Evolutionary conservation across 495 filamentous ascomycete genomes (phyloP), one percentile per base, ranked within the genome.

Genomic region (Penicillium alfredii): DNA sequence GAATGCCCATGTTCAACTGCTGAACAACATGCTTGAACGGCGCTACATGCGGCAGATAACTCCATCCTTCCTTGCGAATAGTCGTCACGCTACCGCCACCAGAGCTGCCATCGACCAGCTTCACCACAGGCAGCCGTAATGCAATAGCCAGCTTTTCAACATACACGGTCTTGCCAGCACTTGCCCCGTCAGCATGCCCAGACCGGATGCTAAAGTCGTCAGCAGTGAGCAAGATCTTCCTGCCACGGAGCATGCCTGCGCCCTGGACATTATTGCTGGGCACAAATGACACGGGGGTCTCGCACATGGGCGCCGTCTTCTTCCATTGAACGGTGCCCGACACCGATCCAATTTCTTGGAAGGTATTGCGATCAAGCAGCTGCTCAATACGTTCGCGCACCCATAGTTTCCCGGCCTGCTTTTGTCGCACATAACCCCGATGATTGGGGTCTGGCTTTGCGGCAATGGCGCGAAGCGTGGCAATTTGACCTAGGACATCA

Each of bases 331-430:
- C 76, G 1, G 74, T 77, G 14, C 76, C 76, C 4, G 73, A 72
- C 0, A 78, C 61, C 15, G 72, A 76, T 1, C 77, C 76, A 4
- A 81, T 64, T 54, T 80, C 77, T 21, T 60, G 56, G 30, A 79
- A 77, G 22, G 55, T 72, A 14, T 61, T 63, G 12, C 49, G 49
- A 40, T 81, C 76, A 6, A 81, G 62, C 3, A 80, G 63, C 10
- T 62, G 47, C 8, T 76, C 64, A 11, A 81, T 69, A 1, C 76
- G 66, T 38, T 81, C 76, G 9, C 76, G 69, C 0, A 80, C 76
- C 76, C 76, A 80, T n/a, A 81, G 63, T 49, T 80, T 81, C 3
- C 77, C 77, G 2, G 74, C 70, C 61, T 76, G 63, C 34, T 78
- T 78, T 51, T 81, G 76, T 1, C 75, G 66, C 9, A 73, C 43